These are phyloP conservation scores for Daldinia eschscholtzii DNA, from an alignment of 2,329 filamentous ascomycete species.

Conservation along the genomic window DNA sequence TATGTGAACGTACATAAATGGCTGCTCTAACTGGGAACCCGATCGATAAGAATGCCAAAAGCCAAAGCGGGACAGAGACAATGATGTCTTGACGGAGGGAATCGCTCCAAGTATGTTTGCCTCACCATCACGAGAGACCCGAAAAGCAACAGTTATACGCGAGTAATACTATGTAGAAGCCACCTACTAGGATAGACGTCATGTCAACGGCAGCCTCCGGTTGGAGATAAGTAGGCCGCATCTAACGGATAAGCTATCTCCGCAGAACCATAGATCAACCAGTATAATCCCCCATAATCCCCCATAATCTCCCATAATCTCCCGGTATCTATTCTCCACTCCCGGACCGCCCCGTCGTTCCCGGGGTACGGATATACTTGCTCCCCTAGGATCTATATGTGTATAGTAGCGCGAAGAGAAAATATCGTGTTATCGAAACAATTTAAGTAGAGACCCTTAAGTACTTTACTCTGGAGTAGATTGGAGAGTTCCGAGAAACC, in stretches of 20 bases:
- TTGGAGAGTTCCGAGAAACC: background rate
- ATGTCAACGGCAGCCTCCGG: constrained; percentile 30
- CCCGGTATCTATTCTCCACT: constrained; percentile 34
- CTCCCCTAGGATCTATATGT: background rate
- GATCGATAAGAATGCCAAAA: background rate
- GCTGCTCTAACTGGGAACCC: background rate
- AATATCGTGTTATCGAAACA: background rate
- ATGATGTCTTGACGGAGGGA: background rate
- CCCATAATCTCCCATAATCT: constrained; percentile 17
- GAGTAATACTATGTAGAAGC: background rate
- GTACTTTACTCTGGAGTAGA: background rate
- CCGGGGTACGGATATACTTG: constrained; percentile 1
- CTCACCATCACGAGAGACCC: background rate
- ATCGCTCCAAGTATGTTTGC: too few species aligned
- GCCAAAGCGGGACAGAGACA: background rate
- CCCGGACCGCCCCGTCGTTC: constrained; percentile 37
- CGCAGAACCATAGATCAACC: constrained; percentile 17
- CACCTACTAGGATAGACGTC: constrained; percentile 4
- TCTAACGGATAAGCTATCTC: constrained; percentile 38
- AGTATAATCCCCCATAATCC: constrained; percentile 17
- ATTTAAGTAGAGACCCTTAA: background rate
- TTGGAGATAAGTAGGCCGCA: constrained; percentile 21
- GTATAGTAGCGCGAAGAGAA: background rate
- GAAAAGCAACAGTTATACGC: background rate
- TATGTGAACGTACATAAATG: background rate